A percentile compares a stretch with the other conserved stretches of the same genome.
Conservation (phyloP, 768 basidiomycete genomes). For the Lactifluus subvellereus region DNA sequence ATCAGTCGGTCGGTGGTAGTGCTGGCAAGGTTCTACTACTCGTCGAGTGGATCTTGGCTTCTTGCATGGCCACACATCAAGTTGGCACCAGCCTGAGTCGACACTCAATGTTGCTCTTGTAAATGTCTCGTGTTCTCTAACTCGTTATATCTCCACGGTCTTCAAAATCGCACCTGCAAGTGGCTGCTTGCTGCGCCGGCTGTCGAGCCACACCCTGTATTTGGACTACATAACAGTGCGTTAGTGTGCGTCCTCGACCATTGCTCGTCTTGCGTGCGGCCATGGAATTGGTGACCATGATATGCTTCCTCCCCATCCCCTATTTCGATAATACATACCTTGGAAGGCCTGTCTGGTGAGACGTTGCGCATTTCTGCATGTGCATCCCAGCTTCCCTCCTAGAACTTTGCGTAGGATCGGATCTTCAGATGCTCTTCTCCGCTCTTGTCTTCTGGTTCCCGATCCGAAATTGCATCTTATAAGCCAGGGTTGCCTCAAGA, state of each 20-base stretch:
- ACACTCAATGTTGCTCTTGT: not conserved
- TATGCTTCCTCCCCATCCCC: not conserved
- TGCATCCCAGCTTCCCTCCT: not conserved
- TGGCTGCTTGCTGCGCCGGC: not conserved
- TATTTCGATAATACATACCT: not conserved
- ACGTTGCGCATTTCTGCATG: not conserved
- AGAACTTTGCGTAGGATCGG: not conserved
- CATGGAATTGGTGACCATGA: not conserved
- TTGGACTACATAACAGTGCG: not conserved
- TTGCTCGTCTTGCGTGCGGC: not conserved
- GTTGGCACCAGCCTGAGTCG: not conserved
- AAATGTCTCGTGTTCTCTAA: not conserved
- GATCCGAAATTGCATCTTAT: not conserved
- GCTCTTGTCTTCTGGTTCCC: not conserved
- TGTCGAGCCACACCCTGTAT: not conserved
- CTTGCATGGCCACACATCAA: not conserved
- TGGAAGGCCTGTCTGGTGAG: not conserved
- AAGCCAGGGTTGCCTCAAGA: not conserved
- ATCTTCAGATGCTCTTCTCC: not conserved
- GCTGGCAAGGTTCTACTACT: too few relatives aligned
- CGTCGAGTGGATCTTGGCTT: not conserved
- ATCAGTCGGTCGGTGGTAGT: too few relatives aligned
- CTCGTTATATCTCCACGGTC: not conserved
- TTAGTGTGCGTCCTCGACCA: not conserved
- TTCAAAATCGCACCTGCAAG: not conserved